Conservation (phyloP, 805 yeast species). For the Spathaspora arborariae region DNA sequence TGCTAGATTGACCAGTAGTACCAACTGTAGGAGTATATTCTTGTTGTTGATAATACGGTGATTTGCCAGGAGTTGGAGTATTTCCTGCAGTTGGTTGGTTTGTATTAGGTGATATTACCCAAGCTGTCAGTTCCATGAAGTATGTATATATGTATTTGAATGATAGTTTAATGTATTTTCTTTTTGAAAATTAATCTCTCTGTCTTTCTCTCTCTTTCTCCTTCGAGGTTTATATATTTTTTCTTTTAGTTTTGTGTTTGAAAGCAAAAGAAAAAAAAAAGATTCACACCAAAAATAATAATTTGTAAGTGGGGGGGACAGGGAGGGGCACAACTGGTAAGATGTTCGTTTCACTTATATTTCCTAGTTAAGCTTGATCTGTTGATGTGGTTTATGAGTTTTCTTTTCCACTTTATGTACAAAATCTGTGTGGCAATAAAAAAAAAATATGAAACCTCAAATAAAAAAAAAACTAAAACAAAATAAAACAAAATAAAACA, state of each 20-base stretch:
- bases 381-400: neutral
- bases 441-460: neutral
- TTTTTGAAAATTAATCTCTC: neutral
- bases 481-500: neutral
- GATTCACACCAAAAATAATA: neutral
- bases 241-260: neutral
- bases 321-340: neutral
- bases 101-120: slow-evolving; percentile 10
- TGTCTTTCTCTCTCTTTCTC: neutral
- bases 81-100: neutral
- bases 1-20: neutral
- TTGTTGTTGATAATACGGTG: slow-evolving; percentile 7
- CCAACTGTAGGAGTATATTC: neutral
- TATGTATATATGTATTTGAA: neutral
- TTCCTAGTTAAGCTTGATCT: neutral
- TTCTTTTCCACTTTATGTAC: neutral
- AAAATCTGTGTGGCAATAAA: neutral
- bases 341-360: neutral
- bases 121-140: slow-evolving; percentile 10
- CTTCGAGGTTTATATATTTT: neutral
- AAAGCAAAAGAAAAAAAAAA: neutral
- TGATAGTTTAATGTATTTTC: neutral
- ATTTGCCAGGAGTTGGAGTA: slow-evolving; percentile 7
- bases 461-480: neutral
- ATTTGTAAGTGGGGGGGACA: neutral